These are phyloP conservation scores for Coemansia sp. DNA, from an alignment of 192 early-diverging fungal species.

Conservation along the genomic window DNA sequence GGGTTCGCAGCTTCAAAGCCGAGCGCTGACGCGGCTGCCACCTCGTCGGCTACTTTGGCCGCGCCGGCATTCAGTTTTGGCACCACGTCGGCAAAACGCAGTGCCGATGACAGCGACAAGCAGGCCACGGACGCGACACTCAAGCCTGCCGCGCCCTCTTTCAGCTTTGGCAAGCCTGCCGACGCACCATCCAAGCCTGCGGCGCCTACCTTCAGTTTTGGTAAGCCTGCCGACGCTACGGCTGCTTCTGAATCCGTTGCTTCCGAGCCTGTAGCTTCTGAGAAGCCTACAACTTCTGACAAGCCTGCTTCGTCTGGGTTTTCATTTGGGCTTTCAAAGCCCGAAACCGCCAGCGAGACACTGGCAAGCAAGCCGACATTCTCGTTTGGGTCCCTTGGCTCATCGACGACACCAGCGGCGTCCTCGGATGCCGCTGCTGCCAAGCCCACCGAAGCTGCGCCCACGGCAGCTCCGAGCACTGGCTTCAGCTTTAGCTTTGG, in stretches of 20 bases:
- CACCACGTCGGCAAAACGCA: background rate
- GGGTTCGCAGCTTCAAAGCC: constrained; percentile 10
- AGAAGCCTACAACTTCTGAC: background rate
- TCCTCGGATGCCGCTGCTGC: background rate
- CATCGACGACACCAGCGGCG: background rate
- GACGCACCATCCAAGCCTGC: constrained; percentile 1
- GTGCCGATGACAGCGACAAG: background rate
- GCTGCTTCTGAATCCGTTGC: no score
- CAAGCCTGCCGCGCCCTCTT: background rate
- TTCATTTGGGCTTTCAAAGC: constrained; percentile 1
- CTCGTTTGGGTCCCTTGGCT: constrained; percentile 16
- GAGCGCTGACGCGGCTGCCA: background rate
- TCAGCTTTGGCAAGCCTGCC: background rate
- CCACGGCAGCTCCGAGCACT: background rate
- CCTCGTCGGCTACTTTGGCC: background rate
- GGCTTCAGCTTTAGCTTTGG: constrained; percentile 19
- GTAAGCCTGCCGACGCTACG: background rate
- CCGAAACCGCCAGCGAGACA: background rate
- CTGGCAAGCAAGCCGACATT: background rate
- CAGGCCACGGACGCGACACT: background rate
- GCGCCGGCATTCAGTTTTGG: constrained; percentile 16
- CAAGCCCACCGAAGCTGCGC: background rate
- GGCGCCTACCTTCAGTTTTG: constrained; percentile 11
- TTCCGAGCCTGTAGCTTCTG: no score
- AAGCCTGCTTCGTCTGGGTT: background rate